phyloP scores from a whole-genome alignment of 345 rosid genomes.

The Iberis pinnata region DNA sequence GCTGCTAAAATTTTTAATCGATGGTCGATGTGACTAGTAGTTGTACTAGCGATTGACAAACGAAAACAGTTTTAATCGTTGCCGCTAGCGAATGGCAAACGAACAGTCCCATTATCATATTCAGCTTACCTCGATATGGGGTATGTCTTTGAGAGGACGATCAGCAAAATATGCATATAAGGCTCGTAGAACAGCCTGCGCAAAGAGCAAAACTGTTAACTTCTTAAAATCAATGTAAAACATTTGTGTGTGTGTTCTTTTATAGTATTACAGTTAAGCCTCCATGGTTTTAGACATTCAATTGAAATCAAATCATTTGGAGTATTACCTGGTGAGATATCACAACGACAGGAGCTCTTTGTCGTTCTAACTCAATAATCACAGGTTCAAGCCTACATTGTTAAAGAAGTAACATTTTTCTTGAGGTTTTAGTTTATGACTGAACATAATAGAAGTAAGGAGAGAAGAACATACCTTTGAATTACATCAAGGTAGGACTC shows the following conservation, averaged over 20 bases:
- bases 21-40: no score
- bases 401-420: conserved; percentile 7
- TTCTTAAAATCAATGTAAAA: no score
- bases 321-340: conserved; percentile 83
- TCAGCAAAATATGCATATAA: conserved; percentile 98
- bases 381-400: conserved; percentile 91
- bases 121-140: conserved; percentile 71
- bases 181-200: conserved; percentile 94
- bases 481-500: conserved; percentile 99
- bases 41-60: no score
- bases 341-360: conserved; percentile 97
- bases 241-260: no score
- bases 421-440: conserved; percentile 6
- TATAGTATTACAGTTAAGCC: no score
- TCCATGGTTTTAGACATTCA: background rate
- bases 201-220: background rate
- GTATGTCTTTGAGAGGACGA: conserved; percentile 93
- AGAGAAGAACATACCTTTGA: conserved; percentile 53
- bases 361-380: conserved; percentile 94
- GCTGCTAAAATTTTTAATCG: no score
- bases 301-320: conserved; percentile 3
- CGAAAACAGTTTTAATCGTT: no score
- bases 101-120: background rate
- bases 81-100: no score
- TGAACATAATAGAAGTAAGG: background rate